Base-by-base conservation (phyloP, 495 filamentous ascomycete species). In the Viridothelium virens region DNA sequence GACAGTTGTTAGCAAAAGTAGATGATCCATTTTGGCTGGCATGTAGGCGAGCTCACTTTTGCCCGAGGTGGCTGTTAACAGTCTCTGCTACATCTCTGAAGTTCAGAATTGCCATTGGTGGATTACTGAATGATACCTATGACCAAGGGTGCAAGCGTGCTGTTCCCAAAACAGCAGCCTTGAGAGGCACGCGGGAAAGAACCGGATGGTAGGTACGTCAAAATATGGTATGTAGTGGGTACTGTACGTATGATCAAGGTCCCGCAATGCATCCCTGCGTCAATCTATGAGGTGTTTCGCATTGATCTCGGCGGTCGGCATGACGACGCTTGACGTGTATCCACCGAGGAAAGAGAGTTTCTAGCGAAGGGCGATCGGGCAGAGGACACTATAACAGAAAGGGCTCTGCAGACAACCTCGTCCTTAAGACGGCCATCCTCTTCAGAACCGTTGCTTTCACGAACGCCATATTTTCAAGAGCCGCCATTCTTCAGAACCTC, bases 11-110 rank as follows among this genome's bases (percentile, higher is more conserved):
- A 39, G 63, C 44, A 46, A 65, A 33, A 25, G 25, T 25, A 25
- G 25, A 25, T 25, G 25, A 25, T 25, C 25, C 25, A 25, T 25
- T 25, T 25, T 25, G 33, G 68, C 80, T 71, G 11, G 48, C 77
- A 87, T 87, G 6, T 25, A 36, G 31, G 14, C 9, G 36, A 9
- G 31, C 53, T 59, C 53, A 59, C 53, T 79, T 79, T 56, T 76
- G 74, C 2, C 81, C 81, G 25, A 81, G 70, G 50, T 81, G 80
- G 33, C 79, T 74, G 66, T 94, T 94, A 65, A 92, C 79, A 12
- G 85, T 86, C 64, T 80, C 77, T n/a, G 87, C 91, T 65, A 94
- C 87, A 81, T 95, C 91, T 44, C 91, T 86, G 76, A 95, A 92
- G 73, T 95, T 94, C 74, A 89, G 79, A 36, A 59, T 36, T 59